Percentiles rank a stretch among this genome's conserved stretches.
Conservation (phyloP, 805 yeast genomes). For the Pichia manshurica region DNA sequence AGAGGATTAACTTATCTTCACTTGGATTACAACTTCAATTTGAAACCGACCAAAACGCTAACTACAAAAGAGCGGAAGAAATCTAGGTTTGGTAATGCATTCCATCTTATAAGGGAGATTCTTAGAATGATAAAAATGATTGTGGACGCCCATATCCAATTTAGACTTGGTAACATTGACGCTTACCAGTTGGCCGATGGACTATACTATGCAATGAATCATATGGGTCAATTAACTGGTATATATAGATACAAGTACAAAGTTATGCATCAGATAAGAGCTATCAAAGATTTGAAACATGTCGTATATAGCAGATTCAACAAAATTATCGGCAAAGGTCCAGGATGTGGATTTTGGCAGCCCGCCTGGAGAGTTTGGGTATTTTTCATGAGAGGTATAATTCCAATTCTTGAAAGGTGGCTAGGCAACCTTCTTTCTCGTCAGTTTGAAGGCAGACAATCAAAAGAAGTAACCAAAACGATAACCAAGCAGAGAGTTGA, state of each 20-base stretch:
- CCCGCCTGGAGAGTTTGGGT: constrained; percentile 99
- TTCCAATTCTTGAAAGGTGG: constrained; percentile 93
- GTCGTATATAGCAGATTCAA: constrained; percentile 83
- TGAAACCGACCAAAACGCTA: constrained; percentile 92
- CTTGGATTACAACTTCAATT: constrained; percentile 89
- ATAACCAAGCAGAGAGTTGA: constrained; percentile 94
- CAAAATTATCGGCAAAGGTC: constrained; percentile 87
- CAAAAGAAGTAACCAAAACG: constrained; percentile 88
- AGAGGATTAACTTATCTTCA: constrained; percentile 89
- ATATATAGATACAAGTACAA: constrained; percentile 94
- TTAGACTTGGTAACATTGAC: constrained; percentile 82
- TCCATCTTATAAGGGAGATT: constrained; percentile 88
- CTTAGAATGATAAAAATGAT: constrained; percentile 74
- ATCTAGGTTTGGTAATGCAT: constrained; percentile 94
- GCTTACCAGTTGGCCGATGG: constrained; percentile 96
- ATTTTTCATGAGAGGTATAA: constrained; percentile 81
- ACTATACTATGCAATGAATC: constrained; percentile 81
- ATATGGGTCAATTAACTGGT: constrained; percentile 93
- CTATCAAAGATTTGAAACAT: constrained; percentile 93
- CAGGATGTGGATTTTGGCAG: constrained; percentile 99
- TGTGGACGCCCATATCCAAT: constrained; percentile 93
- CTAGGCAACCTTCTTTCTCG: constrained; percentile 83
- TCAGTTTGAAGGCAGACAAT: constrained; percentile 92
- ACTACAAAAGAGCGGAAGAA: constrained; percentile 95
- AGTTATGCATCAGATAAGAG: constrained; percentile 96